Base-by-base conservation (phyloP, 768 basidiomycete species). In the Boletus rubescentipes region DNA sequence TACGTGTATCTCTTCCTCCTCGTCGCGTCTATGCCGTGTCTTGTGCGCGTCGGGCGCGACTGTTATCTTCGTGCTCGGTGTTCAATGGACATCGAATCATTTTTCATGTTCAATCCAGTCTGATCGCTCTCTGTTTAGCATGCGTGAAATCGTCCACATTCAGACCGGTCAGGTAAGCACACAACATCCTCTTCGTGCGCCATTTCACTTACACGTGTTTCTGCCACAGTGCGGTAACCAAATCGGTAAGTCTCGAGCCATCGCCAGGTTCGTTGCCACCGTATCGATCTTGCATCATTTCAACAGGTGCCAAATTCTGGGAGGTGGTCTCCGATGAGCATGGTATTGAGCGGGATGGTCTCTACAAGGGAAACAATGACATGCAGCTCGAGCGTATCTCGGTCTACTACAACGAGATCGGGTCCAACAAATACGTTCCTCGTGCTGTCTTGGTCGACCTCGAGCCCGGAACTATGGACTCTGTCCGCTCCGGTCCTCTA, bases 91-190 rank as follows among this genome's bases (percentile, higher is more conserved):
- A 56, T 64, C 47, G 57, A 58, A 56, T 61, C 46, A 30, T 47
- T 48, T 44, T 56, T 43, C 47, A 16, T 49, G 56, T 64, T 42
- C 50, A 49, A 37, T 46, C 55, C 51, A 51, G 54, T 49, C 71
- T 69, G 64, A 59, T 68, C 67, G 49, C 55, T 49, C 38, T 55
- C 59, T 64, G 69, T 66, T 40, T 64, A 93, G 91, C 81, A 93
- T 93, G 91, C 91, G 95, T 81, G 95, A 98, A 87, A 98, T 98
- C 77, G 95, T 98, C 73, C 96, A 98, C 79, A 86, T 98, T 69
- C 96, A 98, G 76, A 98, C 96, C 61, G 96, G 96, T 79, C 96
- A 97, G 85, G 93, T 93, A 67, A 64, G 79, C 71, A 47, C 46
- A 34, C 40, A 34, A 30, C 32, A 44, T 57, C 51, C 34, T 32